These are phyloP conservation scores for Kodamaea arcana DNA, from an alignment of 1,139 yeast genomes.

Conservation along the genomic window DNA sequence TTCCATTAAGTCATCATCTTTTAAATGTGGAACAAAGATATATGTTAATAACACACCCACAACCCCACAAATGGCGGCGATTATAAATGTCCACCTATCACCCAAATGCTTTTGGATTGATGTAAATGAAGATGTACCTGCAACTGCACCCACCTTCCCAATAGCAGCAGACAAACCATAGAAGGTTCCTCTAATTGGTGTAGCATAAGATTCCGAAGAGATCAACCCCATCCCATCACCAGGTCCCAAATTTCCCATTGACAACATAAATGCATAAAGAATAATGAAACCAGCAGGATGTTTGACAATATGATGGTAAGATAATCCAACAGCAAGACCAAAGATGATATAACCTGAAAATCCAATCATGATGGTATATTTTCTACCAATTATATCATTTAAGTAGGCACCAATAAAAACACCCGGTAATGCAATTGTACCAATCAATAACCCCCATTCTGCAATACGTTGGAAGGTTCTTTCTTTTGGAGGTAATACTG, in stretches of 20 bases:
- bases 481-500: conserved; percentile 33
- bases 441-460: conserved; percentile 57
- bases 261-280: conserved; percentile 57
- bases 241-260: conserved; percentile 69
- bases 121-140: conserved; percentile 42
- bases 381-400: conserved; percentile 53
- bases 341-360: conserved; percentile 56
- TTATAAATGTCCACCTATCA: conserved; percentile 38
- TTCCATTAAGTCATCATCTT: conserved; percentile 60
- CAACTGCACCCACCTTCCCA: conserved; percentile 50
- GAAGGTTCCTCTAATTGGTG: conserved; percentile 69
- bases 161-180: conserved; percentile 48
- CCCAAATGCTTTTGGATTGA: conserved; percentile 35
- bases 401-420: conserved; percentile 53
- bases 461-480: conserved; percentile 40
- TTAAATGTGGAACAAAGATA: conserved; percentile 63
- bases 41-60: conserved; percentile 59
- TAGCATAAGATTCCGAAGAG: conserved; percentile 67
- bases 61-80: conserved; percentile 70
- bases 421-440: conserved; percentile 54
- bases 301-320: conserved; percentile 43
- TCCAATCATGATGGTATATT: conserved; percentile 55
- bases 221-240: conserved; percentile 71
- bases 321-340: conserved; percentile 56
- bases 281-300: conserved; percentile 54